Conservation (phyloP, 1,284 basidiomycete species). For the Naganishia sp. region DNA sequence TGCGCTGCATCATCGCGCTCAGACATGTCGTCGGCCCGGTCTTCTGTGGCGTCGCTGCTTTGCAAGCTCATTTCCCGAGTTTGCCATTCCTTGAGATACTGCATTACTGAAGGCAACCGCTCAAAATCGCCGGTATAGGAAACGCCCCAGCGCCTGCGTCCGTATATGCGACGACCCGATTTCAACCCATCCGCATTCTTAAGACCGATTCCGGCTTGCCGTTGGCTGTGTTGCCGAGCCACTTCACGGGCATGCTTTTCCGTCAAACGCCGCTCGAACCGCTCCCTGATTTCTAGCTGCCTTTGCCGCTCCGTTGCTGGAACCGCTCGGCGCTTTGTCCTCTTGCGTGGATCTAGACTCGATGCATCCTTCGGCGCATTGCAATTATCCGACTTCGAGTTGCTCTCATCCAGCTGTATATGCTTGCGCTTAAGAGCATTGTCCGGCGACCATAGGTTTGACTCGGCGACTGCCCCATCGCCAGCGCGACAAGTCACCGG, state of each 20-base stretch:
- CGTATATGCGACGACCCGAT: slow-evolving; percentile 7
- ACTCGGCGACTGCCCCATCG: no score
- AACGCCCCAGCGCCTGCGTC: not conserved
- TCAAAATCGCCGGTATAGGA: not conserved
- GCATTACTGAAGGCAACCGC: not conserved
- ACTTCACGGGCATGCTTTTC: slow-evolving; percentile 3
- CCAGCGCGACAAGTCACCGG: no score
- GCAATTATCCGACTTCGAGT: no score
- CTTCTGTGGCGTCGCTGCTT: not conserved
- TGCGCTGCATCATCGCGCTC: not conserved
- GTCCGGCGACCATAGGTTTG: no score
- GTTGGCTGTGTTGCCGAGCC: slow-evolving; percentile 3
- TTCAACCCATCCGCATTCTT: not conserved
- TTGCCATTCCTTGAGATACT: slow-evolving; percentile 6
- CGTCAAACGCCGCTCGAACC: not conserved
- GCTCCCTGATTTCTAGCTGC: not conserved
- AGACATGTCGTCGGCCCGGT: no score
- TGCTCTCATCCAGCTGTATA: no score
- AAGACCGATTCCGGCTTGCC: not conserved
- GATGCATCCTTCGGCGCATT: no score
- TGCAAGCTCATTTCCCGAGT: not conserved
- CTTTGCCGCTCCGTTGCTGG: slow-evolving; percentile 2
- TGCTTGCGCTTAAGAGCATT: no score
- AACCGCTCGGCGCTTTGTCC: not conserved
- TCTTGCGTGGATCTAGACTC: not conserved